Evolutionary conservation across 208 protist species (phyloP), one percentile per base, ranked within the genome.

Genomic region (Trypanosoma conorhini): DNA sequence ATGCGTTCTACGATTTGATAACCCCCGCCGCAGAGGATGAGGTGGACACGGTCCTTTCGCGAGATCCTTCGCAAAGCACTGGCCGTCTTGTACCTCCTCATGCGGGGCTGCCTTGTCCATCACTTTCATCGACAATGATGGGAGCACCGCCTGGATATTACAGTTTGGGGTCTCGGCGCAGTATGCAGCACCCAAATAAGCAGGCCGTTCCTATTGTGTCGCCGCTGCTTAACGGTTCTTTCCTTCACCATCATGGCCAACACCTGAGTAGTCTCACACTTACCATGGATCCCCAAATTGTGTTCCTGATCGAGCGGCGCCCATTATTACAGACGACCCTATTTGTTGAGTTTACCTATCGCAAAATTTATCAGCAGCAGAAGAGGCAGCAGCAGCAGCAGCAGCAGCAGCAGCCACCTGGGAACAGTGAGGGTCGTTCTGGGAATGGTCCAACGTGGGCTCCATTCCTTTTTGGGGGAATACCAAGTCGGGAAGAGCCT

Each of bases 321-420:
- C 81, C 83, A 59, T 62, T 93, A 42, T 76, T 93, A 35, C 82
- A 89, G 55, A 81, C 74, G 0, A 93, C 88, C 9, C n/a, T 93
- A n/a, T 88, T 93, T 67, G 54, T 77, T n/a, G 69, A 76, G 38
- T 71, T 62, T 61, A 24, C 28, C 15, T 71, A 70, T 17, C 28
- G 26, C 15, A 55, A 55, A 50, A 65, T 69, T 22, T 9, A 31
- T 54, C 31, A 38, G 56, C 38, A 59, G 8, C 55, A 24, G 28
- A 59, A 21, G 24, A 0, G 2, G 26, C 35, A 68, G 58, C 22
- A 67, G 35, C 31, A 67, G 31, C 31, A 38, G 24, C 9, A 12
- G 26, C 35, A 68, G 58, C 22, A 67, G 35, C 31, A 67, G 31
- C 31, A 38, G 19, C 1, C n/a, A 33, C 44, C 35, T 65, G 5